Conservation (phyloP, 345 rosid genomes). For the Euphorbia tirucalli region DNA sequence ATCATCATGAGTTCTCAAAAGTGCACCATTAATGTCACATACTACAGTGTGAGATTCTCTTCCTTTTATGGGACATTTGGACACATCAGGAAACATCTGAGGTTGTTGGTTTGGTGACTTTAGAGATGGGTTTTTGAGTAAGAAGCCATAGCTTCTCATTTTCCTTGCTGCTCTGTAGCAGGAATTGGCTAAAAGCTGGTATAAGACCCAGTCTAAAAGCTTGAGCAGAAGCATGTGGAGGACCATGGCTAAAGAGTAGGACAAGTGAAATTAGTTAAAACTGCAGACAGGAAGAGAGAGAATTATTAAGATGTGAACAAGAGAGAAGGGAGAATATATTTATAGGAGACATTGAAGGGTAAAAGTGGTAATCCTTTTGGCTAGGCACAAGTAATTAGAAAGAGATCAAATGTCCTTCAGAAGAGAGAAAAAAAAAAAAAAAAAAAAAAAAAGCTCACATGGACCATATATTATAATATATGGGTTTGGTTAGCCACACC, state of each 20-base stretch:
- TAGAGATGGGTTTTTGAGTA: constrained; percentile 36
- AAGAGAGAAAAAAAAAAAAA: too few relatives aligned
- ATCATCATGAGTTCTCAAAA: constrained; percentile 52
- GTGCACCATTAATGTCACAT: constrained; percentile 62
- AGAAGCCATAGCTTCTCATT: constrained; percentile 52
- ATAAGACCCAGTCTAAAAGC: constrained; percentile 57
- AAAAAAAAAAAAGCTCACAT: too few relatives aligned
- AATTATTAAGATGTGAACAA: constrained; percentile 15
- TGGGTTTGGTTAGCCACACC: constrained; percentile 38
- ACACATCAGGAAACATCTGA: constrained; percentile 19
- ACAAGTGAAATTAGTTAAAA: too few relatives aligned
- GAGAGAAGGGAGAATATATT: constrained; percentile 24
- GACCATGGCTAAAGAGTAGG: constrained; percentile 63
- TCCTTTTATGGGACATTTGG: constrained; percentile 32
- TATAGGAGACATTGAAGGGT: constrained; percentile 31
- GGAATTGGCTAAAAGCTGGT: constrained; percentile 58
- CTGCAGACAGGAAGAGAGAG: not conserved
- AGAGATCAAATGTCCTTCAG: constrained; percentile 33
- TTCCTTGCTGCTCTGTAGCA: constrained; percentile 65
- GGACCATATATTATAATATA: too few relatives aligned
- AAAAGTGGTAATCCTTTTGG: not conserved
- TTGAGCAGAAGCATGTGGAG: constrained; percentile 47
- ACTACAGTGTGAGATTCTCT: constrained; percentile 41
- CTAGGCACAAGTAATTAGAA: not conserved
- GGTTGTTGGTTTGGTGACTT: constrained; percentile 33